Evolutionary conservation across 768 basidiomycete genomes (phyloP).

Genomic region (Auricularia heimuer): DNA sequence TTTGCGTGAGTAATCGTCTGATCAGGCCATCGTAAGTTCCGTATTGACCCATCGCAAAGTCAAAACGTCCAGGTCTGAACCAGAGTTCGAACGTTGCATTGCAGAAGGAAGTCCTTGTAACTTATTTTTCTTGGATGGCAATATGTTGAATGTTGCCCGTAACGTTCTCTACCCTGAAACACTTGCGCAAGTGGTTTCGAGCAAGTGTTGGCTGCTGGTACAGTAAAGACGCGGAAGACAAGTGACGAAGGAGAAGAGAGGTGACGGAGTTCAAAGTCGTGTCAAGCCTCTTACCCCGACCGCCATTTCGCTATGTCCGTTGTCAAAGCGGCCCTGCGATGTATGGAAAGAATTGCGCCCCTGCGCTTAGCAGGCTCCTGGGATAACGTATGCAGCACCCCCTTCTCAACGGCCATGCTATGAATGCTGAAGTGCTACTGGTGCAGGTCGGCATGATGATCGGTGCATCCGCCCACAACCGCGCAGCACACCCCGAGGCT

Average conservation of each 20-base stretch:
- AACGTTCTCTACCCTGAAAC: too few relatives aligned
- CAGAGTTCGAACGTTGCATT: too few relatives aligned
- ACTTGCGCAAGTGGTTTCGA: too few relatives aligned
- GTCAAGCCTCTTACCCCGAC: not conserved
- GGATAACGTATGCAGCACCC: constrained; percentile 70
- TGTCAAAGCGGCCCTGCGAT: constrained; percentile 46
- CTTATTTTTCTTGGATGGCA: too few relatives aligned
- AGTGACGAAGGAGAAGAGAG: too few relatives aligned
- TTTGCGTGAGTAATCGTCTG: constrained; percentile 14
- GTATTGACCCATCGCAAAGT: too few relatives aligned
- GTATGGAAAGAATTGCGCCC: constrained; percentile 82
- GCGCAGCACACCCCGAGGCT: not conserved
- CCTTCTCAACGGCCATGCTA: not conserved
- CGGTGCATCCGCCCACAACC: constrained; percentile 32
- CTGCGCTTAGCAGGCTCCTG: constrained; percentile 77
- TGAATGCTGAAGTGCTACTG: too few relatives aligned
- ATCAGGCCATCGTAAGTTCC: too few relatives aligned
- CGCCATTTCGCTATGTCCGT: constrained; percentile 14
- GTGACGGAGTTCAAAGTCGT: not conserved
- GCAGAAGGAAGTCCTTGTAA: too few relatives aligned
- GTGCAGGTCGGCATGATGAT: constrained; percentile 61
- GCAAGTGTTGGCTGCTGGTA: too few relatives aligned
- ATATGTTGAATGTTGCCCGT: too few relatives aligned
- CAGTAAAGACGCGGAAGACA: too few relatives aligned
- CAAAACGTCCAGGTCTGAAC: constrained; percentile 7